These are phyloP conservation scores for Benincasa hispida DNA, from an alignment of 306 rosid genomes.

Conservation along the genomic window DNA sequence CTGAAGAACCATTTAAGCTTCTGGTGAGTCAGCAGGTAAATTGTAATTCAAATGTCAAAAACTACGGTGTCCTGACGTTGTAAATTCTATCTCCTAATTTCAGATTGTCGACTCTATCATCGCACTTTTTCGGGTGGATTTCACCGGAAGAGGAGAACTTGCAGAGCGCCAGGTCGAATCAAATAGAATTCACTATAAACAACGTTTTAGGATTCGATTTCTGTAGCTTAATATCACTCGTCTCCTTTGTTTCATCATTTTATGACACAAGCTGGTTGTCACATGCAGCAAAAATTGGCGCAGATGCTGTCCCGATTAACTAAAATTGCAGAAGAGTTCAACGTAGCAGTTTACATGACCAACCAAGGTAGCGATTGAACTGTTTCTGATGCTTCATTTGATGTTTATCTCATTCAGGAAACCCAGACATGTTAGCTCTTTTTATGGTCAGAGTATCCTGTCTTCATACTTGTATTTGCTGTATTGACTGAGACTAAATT, in stretches of 20 bases:
- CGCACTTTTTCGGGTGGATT: constrained; percentile 89
- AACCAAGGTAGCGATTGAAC: constrained; percentile 54
- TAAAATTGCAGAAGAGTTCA: constrained; percentile 89
- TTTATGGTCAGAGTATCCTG: too few relatives aligned
- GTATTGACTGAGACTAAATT: not conserved
- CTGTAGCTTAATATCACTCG: not conserved
- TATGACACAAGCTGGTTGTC: constrained; percentile 15
- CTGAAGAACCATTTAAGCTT: constrained; percentile 95
- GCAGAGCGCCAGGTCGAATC: constrained; percentile 87
- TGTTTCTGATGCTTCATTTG: not conserved
- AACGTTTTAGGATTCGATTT: not conserved
- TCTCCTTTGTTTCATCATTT: not conserved
- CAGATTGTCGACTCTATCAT: constrained; percentile 88
- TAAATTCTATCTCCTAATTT: constrained; percentile 1
- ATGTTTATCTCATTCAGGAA: not conserved
- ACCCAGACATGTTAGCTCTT: not conserved
- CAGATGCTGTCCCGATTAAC: constrained; percentile 88
- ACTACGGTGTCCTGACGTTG: constrained; percentile 10
- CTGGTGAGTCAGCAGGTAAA: constrained; percentile 41
- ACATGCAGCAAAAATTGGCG: constrained; percentile 80
- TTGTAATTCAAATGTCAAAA: not conserved
- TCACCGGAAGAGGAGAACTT: constrained; percentile 91
- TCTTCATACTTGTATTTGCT: not conserved
- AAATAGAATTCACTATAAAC: not conserved
- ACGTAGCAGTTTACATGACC: constrained; percentile 89